phyloP scores from a whole-genome alignment of 108 stramenopile genomes.

The Skeletonema potamos region DNA sequence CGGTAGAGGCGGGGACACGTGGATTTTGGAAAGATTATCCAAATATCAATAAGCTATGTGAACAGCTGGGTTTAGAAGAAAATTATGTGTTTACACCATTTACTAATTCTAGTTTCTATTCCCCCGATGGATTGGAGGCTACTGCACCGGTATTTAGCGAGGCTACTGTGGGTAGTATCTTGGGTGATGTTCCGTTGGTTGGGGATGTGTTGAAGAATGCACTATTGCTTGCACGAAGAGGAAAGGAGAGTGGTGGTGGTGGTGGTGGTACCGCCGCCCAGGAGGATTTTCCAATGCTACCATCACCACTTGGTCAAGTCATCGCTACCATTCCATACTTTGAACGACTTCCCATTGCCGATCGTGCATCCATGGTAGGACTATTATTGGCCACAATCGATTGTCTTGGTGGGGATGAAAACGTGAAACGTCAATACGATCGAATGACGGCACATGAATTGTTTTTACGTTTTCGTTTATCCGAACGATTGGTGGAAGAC shows the following conservation, averaged over 20 bases:
- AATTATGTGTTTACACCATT: slow-evolving; percentile 84
- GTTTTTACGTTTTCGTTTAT: slow-evolving; percentile 70
- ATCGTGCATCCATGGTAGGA: slow-evolving; percentile 88
- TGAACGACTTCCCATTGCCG: slow-evolving; percentile 83
- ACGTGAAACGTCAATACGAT: slow-evolving; percentile 76
- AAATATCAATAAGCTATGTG: slow-evolving; percentile 84
- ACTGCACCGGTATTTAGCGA: slow-evolving; percentile 87
- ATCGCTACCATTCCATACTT: slow-evolving; percentile 88
- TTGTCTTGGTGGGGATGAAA: slow-evolving; percentile 72
- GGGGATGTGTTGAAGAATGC: slow-evolving; percentile 3
- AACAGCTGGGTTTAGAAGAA: slow-evolving; percentile 62
- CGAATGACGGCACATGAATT: slow-evolving; percentile 94
- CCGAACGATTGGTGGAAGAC: slow-evolving; percentile 79
- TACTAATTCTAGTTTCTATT: slow-evolving; percentile 92
- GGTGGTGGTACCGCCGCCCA: background rate
- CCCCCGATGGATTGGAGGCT: slow-evolving; percentile 91
- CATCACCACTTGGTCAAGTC: slow-evolving; percentile 90
- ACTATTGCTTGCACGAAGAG: no score
- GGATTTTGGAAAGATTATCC: slow-evolving; percentile 98
- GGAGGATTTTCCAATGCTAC: slow-evolving; percentile 65
- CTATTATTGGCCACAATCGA: slow-evolving; percentile 88
- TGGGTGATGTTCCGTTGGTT: slow-evolving; percentile 28
- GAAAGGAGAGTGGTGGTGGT: background rate
- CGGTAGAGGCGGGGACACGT: slow-evolving; percentile 83
- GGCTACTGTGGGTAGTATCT: slow-evolving; percentile 43